Conservation (phyloP, 2,329 filamentous ascomycete genomes). For the Cladosporium cucumerinum region DNA sequence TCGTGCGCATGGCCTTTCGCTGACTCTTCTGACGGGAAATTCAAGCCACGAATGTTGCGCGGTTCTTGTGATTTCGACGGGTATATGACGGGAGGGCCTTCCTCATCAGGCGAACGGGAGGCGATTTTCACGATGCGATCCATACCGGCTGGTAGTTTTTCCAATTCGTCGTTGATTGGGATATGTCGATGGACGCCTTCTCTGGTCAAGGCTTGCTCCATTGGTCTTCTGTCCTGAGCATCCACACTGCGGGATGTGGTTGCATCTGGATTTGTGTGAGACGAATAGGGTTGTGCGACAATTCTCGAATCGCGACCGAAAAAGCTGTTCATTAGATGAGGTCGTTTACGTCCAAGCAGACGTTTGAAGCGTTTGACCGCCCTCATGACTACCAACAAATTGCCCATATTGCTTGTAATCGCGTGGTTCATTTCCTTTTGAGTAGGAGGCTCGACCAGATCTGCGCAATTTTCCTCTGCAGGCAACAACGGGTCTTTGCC, state of each 20-base stretch:
- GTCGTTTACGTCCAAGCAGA: slow-evolving; percentile 59
- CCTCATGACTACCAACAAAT: slow-evolving; percentile 85
- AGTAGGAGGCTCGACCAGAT: slow-evolving; percentile 77
- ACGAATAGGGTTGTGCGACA: slow-evolving; percentile 56
- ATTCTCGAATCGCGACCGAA: slow-evolving; percentile 57
- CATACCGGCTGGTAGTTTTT: slow-evolving; percentile 27
- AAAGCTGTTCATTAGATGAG: slow-evolving; percentile 56
- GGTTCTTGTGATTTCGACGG: slow-evolving; percentile 3
- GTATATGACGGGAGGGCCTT: slow-evolving; percentile 1
- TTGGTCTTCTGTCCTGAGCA: slow-evolving; percentile 48
- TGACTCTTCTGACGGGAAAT: slow-evolving; percentile 31
- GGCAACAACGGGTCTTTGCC: slow-evolving; percentile 76
- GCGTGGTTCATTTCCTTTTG: slow-evolving; percentile 86
- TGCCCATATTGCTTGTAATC: slow-evolving; percentile 84
- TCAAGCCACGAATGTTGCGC: slow-evolving; percentile 27
- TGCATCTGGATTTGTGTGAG: slow-evolving; percentile 35
- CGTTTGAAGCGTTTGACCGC: slow-evolving; percentile 86
- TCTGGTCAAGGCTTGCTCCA: slow-evolving; percentile 50
- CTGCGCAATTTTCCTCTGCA: slow-evolving; percentile 78
- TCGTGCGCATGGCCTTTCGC: slow-evolving; percentile 63
- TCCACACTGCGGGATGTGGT: slow-evolving; percentile 49
- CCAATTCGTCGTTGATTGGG: slow-evolving; percentile 29
- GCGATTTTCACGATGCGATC: slow-evolving; percentile 16
- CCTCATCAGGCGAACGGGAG: not conserved
- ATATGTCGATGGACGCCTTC: slow-evolving; percentile 54